Conservation (phyloP, 257 asterid genomes). For the Lycium barbarum region DNA sequence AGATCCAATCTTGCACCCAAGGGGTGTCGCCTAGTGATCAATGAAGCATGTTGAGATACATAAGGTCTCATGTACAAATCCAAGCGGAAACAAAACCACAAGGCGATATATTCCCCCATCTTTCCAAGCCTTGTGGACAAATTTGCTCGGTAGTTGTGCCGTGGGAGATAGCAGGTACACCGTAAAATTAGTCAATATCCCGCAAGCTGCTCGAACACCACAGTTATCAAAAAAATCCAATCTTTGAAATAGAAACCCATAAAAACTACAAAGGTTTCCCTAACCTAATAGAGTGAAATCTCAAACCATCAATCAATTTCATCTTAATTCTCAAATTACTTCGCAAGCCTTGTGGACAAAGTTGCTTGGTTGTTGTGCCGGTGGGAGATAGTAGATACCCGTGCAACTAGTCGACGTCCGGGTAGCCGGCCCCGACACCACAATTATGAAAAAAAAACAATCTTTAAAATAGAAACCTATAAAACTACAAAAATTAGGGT, state of each 20-base stretch:
- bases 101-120: background rate
- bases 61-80: background rate
- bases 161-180: background rate
- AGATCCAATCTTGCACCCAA: background rate
- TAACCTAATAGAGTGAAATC: background rate
- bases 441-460: conserved; percentile 11
- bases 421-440: no score
- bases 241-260: conserved; percentile 16
- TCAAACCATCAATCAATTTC: background rate
- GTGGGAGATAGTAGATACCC: background rate
- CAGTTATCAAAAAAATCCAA: conserved; percentile 18
- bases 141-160: background rate
- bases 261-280: conserved; percentile 20
- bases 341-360: background rate
- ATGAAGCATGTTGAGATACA: background rate
- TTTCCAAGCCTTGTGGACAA: background rate
- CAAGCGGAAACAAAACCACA: background rate
- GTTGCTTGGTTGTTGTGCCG: background rate
- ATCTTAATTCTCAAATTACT: background rate
- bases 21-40: background rate
- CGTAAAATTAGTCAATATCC: background rate
- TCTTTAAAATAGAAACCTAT: conserved; percentile 18
- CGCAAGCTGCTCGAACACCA: background rate
- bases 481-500: conserved; percentile 25
- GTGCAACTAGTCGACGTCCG: background rate